These are phyloP conservation scores for Fusarium poae DNA, from an alignment of 2,329 filamentous ascomycete species.

Conservation along the genomic window DNA sequence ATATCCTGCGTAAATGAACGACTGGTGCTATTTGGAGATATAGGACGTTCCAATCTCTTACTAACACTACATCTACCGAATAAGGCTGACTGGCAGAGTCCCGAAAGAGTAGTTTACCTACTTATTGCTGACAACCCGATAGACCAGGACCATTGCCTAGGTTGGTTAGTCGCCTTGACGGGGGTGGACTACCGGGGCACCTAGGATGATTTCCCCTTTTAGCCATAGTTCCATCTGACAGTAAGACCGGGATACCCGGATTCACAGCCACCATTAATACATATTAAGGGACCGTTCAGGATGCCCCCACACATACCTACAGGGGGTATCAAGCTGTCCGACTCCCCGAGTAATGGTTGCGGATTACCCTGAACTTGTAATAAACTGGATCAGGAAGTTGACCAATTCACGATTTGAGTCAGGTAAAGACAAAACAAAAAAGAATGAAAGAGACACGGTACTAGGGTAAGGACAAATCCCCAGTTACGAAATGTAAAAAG, in stretches of 20 bases:
- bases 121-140: not conserved
- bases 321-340: not conserved
- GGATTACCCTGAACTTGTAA: not conserved
- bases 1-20: not conserved
- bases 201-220: not conserved
- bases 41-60: not conserved
- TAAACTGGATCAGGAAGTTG: not conserved
- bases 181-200: not conserved
- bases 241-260: constrained; percentile 5
- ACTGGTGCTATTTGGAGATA: not conserved
- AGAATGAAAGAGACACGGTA: no score
- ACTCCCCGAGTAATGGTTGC: not conserved
- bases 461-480: no score
- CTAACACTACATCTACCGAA: not conserved
- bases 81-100: not conserved
- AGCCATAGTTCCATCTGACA: constrained; percentile 8
- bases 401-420: no score
- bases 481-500: no score
- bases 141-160: not conserved
- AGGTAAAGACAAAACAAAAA: no score
- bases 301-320: not conserved
- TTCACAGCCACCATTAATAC: not conserved
- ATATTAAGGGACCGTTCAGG: not conserved
- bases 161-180: not conserved
- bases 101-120: not conserved